Evolutionary conservation across 2,329 filamentous ascomycete genomes (phyloP), one percentile per base, ranked within the genome.

Genomic region (Diaporthe sp.): DNA sequence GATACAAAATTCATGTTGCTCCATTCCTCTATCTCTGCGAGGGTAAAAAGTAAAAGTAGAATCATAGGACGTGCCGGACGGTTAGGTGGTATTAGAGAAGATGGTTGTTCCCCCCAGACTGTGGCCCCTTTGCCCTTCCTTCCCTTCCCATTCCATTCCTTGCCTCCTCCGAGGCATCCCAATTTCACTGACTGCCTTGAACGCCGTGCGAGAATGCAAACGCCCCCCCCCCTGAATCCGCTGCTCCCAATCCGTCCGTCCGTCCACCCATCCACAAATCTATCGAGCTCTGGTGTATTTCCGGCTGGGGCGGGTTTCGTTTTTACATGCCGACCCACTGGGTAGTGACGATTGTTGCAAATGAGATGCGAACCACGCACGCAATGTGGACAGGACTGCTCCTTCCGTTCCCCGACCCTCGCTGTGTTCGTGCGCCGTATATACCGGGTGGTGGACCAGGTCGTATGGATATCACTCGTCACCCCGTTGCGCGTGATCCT

Each of bases 121-220:
- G 37, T 51, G 15, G 13, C 7, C 5, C 3, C 28, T 39, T 15
- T 34, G 15, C 34, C 25, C 34, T 49, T 22, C 25, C 34, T 49
- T 22, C n/a, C 71, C 3, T 55, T 17, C 10, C 28, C 17, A 31
- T 8, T 34, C 39, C n/a, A 9, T 72, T 20, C 10, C 20, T 12
- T 20, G 7, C 49, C 15, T 65, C 37, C 49, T 73, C 34, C 55
- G 9, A 31, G 47, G n/a, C 34, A 10, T n/a, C 17, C 37, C 25
- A 51, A 47, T 13, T 49, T n/a, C 15, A 60, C 5, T 44, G 15
- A 51, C 15, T 47, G 10, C 49, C 47, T 42, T 55, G 44, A 74
- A 76, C 75, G 72, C 75, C 75, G 65, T 71, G 47, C 39, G 34
- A 76, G 47, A 71, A 76, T 76, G 75, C 71, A 71, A 58, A 76